Percentiles rank a stretch among this genome's conserved stretches.
Evolutionary conservation across 495 filamentous ascomycete species (phyloP).

Genomic region (Penicillium manginii): DNA sequence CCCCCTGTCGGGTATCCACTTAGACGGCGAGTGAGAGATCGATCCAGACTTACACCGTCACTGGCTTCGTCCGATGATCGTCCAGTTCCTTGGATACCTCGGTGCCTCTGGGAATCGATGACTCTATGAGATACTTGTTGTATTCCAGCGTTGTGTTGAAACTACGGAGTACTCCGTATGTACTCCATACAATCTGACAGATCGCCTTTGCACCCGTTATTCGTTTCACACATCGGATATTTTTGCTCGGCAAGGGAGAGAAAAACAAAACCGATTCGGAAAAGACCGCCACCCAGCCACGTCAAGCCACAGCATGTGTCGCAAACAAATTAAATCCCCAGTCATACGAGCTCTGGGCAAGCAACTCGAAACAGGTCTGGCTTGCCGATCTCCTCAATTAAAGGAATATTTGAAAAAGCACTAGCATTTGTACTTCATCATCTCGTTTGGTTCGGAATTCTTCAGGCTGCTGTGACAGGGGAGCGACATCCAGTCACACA

Average conservation of each 20-base stretch:
- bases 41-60: conserved; percentile 21
- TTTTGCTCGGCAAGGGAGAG: conserved; percentile 6
- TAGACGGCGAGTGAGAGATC: conserved; percentile 20
- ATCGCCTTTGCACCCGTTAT: not conserved
- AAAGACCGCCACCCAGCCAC: conserved; percentile 16
- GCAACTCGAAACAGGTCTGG: not conserved
- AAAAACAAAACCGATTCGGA: conserved; percentile 5
- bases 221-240: not conserved
- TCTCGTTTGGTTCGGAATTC: conserved; percentile 1
- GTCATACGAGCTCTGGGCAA: not conserved
- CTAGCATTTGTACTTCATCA: conserved; percentile 10
- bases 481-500: not conserved
- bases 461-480: not conserved
- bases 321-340: not conserved
- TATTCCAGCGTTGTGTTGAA: not conserved
- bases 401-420: too few relatives aligned
- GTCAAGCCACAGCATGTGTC: conserved; percentile 5
- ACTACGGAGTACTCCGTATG: too few relatives aligned
- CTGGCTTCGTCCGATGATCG: conserved; percentile 15
- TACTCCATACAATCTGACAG: not conserved
- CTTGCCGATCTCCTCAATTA: not conserved
- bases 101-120: conserved; percentile 17
- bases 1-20: conserved; percentile 15
- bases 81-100: conserved; percentile 4
- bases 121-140: conserved; percentile 18